Percentiles rank a stretch among this genome's conserved stretches.
phyloP scores from a whole-genome alignment of 129 eudicot genomes.

The Escallonia herrerae region DNA sequence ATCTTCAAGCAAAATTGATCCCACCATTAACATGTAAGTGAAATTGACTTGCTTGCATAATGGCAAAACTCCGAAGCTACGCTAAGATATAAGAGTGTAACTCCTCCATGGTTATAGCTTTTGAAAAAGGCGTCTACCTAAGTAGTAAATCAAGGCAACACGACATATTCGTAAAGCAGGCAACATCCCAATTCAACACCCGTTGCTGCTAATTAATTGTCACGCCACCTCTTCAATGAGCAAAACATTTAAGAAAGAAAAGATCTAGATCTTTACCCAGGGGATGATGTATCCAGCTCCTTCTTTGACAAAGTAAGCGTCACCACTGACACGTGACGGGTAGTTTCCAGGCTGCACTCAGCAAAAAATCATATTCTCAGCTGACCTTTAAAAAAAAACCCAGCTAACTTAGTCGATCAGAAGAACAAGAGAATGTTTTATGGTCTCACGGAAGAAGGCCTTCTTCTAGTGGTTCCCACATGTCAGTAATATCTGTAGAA shows the following conservation, averaged over 20 bases:
- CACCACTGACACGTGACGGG: constrained; percentile 65
- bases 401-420: background rate
- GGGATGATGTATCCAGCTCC: constrained; percentile 43
- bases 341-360: constrained; percentile 54
- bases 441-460: constrained; percentile 43
- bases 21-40: too few species aligned
- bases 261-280: constrained; percentile 28
- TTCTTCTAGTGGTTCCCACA: constrained; percentile 51
- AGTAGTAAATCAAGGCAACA: too few species aligned
- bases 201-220: too few species aligned
- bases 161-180: background rate
- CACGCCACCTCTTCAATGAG: background rate
- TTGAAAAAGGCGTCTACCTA: too few species aligned
- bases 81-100: too few species aligned
- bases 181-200: background rate
- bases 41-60: too few species aligned
- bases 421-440: background rate
- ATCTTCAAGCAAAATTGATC: too few species aligned
- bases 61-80: too few species aligned
- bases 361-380: background rate
- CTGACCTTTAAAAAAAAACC: background rate
- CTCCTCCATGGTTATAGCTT: too few species aligned
- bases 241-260: too few species aligned
- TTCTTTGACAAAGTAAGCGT: constrained; percentile 53
- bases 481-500: constrained; percentile 41